A percentile compares a stretch with the other conserved stretches of the same genome.
phyloP scores from a whole-genome alignment of 371 early-diverging fungal species.

The Parasitella parasitica region DNA sequence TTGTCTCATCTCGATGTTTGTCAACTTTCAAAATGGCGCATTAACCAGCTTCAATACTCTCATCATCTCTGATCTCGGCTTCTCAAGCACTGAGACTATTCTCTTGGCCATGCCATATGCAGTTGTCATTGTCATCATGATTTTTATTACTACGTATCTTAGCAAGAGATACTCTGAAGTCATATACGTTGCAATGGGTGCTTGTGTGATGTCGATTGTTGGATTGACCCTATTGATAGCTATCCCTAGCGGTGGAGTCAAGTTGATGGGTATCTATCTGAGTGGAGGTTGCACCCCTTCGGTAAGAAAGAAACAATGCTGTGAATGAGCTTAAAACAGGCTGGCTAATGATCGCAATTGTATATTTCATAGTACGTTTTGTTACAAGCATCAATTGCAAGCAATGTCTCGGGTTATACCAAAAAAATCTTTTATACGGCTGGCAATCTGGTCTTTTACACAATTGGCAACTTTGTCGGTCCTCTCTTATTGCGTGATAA shows the following conservation, averaged over 20 bases:
- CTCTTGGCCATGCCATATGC: constrained; percentile 15
- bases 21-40: constrained; percentile 28
- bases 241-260: constrained; percentile 11
- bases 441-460: constrained; percentile 16
- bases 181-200: constrained; percentile 9
- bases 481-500: constrained; percentile 18
- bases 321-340: no score
- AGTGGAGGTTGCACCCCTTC: constrained; percentile 8
- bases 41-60: constrained; percentile 16
- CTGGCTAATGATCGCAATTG: no score
- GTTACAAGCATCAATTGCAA: constrained; percentile 12
- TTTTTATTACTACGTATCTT: background rate
- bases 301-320: no score
- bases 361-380: constrained; percentile 7
- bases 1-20: constrained; percentile 16
- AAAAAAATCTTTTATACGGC: constrained; percentile 25
- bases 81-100: constrained; percentile 11
- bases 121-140: background rate
- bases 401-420: constrained; percentile 28
- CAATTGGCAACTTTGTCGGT: constrained; percentile 22
- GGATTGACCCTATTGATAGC: constrained; percentile 5
- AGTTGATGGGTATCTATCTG: constrained; percentile 20
- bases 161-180: constrained; percentile 6
- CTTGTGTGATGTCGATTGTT: background rate
- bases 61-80: constrained; percentile 21